Conservation (phyloP, 306 rosid genomes). For the Castanea crenata region DNA sequence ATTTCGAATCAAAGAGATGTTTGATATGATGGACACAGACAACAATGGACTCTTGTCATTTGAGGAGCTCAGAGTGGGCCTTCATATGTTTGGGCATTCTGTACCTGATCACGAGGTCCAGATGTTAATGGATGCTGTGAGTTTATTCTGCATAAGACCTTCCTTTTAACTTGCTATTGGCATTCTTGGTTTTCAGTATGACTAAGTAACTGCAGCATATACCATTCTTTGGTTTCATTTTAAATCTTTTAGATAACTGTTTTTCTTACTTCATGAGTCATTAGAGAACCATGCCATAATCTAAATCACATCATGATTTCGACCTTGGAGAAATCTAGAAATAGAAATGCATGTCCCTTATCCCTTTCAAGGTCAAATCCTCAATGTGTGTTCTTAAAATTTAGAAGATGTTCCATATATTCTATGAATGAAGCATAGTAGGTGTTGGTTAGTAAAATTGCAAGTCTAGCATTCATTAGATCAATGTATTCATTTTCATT, state of each 20-base stretch:
- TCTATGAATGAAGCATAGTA: not conserved
- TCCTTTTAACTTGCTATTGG: not conserved
- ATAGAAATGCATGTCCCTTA: not conserved
- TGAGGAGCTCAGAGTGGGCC: constrained; percentile 85
- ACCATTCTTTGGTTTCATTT: not conserved
- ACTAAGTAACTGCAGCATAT: not conserved
- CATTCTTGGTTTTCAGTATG: not conserved
- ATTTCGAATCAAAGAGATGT: constrained; percentile 57
- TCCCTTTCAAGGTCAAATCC: not conserved
- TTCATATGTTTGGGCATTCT: constrained; percentile 59
- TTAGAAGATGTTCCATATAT: not conserved
- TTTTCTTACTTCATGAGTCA: not conserved
- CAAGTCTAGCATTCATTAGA: not conserved
- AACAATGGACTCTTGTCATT: constrained; percentile 70
- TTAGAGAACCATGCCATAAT: not conserved
- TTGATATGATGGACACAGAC: constrained; percentile 82
- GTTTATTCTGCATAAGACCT: constrained; percentile 21
- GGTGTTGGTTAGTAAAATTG: not conserved
- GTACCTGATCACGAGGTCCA: constrained; percentile 74
- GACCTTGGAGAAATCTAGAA: not conserved
- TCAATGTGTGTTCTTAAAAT: not conserved
- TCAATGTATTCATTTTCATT: not conserved
- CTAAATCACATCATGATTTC: not conserved
- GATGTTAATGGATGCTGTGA: constrained; percentile 81
- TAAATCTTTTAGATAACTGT: not conserved